Conservation (phyloP, 768 basidiomycete species). For the Russula foetens region DNA sequence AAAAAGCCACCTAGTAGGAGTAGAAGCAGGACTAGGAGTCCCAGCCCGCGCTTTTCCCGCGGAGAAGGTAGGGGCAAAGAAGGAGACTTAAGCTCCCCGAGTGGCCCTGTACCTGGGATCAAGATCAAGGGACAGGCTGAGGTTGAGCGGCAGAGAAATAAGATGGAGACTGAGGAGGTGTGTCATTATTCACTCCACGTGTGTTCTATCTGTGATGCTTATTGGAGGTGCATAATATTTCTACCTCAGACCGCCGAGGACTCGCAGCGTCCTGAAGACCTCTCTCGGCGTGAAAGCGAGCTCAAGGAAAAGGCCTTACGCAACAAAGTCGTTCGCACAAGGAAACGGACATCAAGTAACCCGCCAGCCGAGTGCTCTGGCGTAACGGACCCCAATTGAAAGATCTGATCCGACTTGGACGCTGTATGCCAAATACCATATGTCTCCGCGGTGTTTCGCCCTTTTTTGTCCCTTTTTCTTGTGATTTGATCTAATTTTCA, state of each 20-base stretch:
- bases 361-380: background rate
- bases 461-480: conserved; percentile 1
- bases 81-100: conserved; percentile 25
- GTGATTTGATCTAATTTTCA: conserved; percentile 12
- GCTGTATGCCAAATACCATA: background rate
- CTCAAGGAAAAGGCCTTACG: conserved; percentile 74
- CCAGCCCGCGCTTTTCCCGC: conserved; percentile 13
- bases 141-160: conserved; percentile 42
- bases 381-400: background rate
- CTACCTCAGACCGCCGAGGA: conserved; percentile 15
- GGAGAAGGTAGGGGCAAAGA: conserved; percentile 12
- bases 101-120: conserved; percentile 39
- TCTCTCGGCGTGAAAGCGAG: conserved; percentile 68
- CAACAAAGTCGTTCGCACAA: conserved; percentile 72
- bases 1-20: conserved; percentile 10
- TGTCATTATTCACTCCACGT: conserved; percentile 6
- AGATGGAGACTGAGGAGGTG: conserved; percentile 36
- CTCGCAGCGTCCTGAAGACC: conserved; percentile 30
- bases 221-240: background rate
- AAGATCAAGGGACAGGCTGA: conserved; percentile 73
- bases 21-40: conserved; percentile 9
- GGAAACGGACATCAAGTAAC: conserved; percentile 33
- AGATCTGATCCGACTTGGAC: background rate
- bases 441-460: conserved; percentile 10
- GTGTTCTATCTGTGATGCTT: background rate